A percentile compares a stretch with the other conserved stretches of the same genome.
Conservation (phyloP, 1,284 basidiomycete genomes). For the Irpex sp. region DNA sequence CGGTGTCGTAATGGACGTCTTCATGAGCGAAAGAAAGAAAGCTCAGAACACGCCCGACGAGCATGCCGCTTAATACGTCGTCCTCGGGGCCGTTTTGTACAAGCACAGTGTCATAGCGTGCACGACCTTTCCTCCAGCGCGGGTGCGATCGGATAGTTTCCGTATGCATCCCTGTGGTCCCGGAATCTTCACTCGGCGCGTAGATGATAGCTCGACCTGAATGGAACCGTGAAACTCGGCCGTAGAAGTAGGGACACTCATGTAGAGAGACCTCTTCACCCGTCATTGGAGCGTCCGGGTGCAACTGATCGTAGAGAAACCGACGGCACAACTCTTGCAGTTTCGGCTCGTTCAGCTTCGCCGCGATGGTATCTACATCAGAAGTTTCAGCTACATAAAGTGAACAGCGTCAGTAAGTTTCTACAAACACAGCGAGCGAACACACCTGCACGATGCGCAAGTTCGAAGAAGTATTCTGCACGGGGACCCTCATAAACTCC, state of each 20-base stretch:
- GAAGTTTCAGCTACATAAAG: not conserved
- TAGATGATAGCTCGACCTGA: slow-evolving; percentile 25
- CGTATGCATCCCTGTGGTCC: slow-evolving; percentile 3
- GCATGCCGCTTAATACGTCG: not conserved
- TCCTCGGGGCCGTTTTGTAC: not conserved
- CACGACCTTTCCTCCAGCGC: slow-evolving; percentile 1
- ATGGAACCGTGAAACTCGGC: slow-evolving; percentile 22
- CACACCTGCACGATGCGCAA: not conserved
- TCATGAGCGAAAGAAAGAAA: slow-evolving; percentile 8
- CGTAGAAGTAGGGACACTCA: not conserved
- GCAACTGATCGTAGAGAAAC: not conserved
- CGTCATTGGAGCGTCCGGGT: not conserved
- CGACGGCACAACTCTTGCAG: not conserved
- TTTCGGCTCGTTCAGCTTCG: not conserved
- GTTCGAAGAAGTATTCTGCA: not conserved
- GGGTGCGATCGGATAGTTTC: slow-evolving; percentile 5
- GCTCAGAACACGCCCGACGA: slow-evolving; percentile 1
- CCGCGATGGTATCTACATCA: not conserved
- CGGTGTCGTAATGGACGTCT: slow-evolving; percentile 19
- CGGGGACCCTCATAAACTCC: not conserved
- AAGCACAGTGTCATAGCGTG: slow-evolving; percentile 4
- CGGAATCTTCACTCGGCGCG: slow-evolving; percentile 25
- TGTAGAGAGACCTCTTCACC: not conserved
- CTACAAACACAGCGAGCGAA: not conserved
- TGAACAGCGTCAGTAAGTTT: not conserved